phyloP scores from a whole-genome alignment of 164 flowering plant genomes.

The Protea cynaroides region DNA sequence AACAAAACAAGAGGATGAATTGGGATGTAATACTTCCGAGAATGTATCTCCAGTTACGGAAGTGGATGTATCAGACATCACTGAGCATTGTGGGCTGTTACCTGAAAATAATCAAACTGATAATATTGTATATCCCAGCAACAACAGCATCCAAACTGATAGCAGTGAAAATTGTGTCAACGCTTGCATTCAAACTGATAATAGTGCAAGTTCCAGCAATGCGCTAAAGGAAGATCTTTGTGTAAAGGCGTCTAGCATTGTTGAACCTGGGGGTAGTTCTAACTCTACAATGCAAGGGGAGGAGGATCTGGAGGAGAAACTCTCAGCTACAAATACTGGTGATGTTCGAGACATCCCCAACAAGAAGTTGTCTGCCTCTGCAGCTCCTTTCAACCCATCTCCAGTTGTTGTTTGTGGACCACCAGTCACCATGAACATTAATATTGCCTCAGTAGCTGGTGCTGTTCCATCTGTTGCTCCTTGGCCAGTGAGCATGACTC shows the following conservation, averaged over 20 bases:
- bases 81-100: constrained; percentile 27
- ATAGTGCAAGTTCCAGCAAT: constrained; percentile 19
- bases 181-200: constrained; percentile 6
- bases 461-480: constrained; percentile 50
- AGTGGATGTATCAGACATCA: constrained; percentile 14
- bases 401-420: constrained; percentile 42
- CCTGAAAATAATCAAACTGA: constrained; percentile 13
- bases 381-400: constrained; percentile 89
- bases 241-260: constrained; percentile 22
- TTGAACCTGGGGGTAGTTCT: constrained; percentile 22
- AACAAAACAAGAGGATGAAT: constrained; percentile 17
- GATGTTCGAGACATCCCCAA: constrained; percentile 47
- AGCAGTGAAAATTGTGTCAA: too few relatives aligned
- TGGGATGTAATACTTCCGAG: constrained; percentile 18
- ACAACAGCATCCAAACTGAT: too few relatives aligned
- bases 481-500: constrained; percentile 81
- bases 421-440: constrained; percentile 55
- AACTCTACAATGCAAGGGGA: constrained; percentile 15
- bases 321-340: constrained; percentile 23
- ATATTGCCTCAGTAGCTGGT: constrained; percentile 55
- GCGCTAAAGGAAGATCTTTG: constrained; percentile 14
- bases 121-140: too few relatives aligned
- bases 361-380: constrained; percentile 91
- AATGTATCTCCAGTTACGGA: constrained; percentile 14
- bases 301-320: constrained; percentile 44